Evolutionary conservation across 805 yeast genomes (phyloP).

Genomic region (Candida ipomoeae): DNA sequence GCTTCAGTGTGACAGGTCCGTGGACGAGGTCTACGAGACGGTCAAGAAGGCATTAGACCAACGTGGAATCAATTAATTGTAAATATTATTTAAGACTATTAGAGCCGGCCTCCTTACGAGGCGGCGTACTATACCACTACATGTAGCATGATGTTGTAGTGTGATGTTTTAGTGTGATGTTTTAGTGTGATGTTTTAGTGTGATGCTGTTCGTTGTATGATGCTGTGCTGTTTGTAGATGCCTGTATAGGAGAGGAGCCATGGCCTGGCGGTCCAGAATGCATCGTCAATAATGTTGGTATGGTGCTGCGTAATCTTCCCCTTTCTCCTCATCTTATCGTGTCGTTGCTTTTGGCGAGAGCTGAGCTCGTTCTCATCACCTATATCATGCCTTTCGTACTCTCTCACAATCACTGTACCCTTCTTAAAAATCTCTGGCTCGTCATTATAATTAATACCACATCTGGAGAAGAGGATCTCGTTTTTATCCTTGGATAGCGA

Average conservation of each 20-base stretch:
- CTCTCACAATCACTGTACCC: constrained; percentile 66
- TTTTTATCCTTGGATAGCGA: constrained; percentile 82
- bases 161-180: too few species aligned
- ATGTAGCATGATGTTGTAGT: too few species aligned
- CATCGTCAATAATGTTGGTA: constrained; percentile 59
- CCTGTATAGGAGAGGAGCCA: constrained; percentile 15
- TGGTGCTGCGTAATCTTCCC: constrained; percentile 45
- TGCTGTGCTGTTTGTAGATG: background rate
- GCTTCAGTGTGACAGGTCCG: constrained; percentile 74
- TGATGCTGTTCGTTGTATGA: too few species aligned
- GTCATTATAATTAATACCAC: constrained; percentile 84
- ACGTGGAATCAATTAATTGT: constrained; percentile 25
- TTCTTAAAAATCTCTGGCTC: constrained; percentile 86
- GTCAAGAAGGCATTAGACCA: constrained; percentile 62
- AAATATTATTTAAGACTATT: background rate
- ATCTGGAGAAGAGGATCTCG: constrained; percentile 73
- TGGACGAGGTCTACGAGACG: constrained; percentile 67
- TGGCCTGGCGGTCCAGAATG: constrained; percentile 55
- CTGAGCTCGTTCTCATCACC: constrained; percentile 17
- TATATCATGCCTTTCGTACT: constrained; percentile 24
- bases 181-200: too few species aligned
- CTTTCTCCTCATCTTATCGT: constrained; percentile 46
- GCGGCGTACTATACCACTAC: too few species aligned
- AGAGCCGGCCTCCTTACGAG: background rate
- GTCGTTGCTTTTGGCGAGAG: constrained; percentile 48